phyloP scores from a whole-genome alignment of 169 alveolate genomes.

The Plasmodium ovale region DNA sequence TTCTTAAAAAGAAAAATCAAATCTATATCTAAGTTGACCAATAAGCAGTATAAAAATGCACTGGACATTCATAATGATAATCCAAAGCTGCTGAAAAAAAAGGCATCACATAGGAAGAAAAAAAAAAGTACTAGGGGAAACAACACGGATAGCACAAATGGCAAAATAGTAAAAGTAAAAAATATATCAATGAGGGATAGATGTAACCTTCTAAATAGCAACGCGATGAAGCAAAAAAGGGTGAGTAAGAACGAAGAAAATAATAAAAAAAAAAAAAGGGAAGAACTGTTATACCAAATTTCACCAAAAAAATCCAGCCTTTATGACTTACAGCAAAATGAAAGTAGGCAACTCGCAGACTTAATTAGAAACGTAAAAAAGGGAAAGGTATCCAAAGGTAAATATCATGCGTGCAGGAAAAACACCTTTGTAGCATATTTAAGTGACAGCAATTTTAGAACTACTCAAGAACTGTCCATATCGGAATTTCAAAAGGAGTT shows the following conservation, averaged over 20 bases:
- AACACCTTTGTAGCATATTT: conserved; percentile 2
- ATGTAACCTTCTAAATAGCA: background rate
- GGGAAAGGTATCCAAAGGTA: background rate
- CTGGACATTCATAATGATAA: background rate
- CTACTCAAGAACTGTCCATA: conserved; percentile 29
- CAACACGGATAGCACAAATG: background rate
- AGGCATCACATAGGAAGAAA: background rate
- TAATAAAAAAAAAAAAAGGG: conserved; percentile 22
- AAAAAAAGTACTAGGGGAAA: background rate
- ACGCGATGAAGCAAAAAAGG: background rate
- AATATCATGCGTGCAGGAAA: background rate
- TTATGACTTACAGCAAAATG: background rate
- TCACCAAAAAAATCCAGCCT: background rate
- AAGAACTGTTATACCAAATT: background rate
- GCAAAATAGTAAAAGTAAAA: background rate
- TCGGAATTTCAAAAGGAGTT: background rate
- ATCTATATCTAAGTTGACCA: conserved; percentile 31
- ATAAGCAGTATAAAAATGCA: conserved; percentile 7
- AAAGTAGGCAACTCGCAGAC: background rate
- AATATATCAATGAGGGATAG: background rate
- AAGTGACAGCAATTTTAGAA: conserved; percentile 47
- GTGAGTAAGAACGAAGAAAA: background rate
- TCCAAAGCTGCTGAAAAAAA: background rate
- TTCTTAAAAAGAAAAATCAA: conserved; percentile 68
- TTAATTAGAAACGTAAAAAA: background rate